phyloP scores from a whole-genome alignment of 352 stramenopile species.

The Phytophthora ohioensis region DNA sequence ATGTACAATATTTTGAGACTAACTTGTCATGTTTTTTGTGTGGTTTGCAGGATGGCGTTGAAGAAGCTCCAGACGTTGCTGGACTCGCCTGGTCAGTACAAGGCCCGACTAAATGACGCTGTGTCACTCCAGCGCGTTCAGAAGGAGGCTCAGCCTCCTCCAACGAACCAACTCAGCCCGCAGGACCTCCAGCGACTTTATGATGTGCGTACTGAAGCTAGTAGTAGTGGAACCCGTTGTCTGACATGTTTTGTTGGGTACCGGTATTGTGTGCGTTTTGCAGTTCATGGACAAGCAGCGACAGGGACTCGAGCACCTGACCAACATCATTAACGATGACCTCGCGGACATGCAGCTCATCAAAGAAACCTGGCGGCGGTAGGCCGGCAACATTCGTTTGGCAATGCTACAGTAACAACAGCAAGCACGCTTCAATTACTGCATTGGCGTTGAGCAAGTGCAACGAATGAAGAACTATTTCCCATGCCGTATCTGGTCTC shows the following conservation, averaged over 20 bases:
- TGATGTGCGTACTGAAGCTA: slow-evolving; percentile 44
- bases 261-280: slow-evolving; percentile 15
- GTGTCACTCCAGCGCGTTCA: slow-evolving; percentile 80
- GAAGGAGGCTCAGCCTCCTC: slow-evolving; percentile 45
- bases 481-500: slow-evolving; percentile 1
- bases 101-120: slow-evolving; percentile 83
- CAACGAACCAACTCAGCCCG: slow-evolving; percentile 68
- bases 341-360: slow-evolving; percentile 90
- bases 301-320: slow-evolving; percentile 85
- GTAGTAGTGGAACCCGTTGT: neutral
- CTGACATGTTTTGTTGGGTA: neutral
- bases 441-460: slow-evolving; percentile 3
- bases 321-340: slow-evolving; percentile 85
- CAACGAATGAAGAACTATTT: slow-evolving; percentile 21
- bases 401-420: neutral
- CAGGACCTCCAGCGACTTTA: slow-evolving; percentile 82
- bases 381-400: slow-evolving; percentile 24
- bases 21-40: slow-evolving; percentile 8
- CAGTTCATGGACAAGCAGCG: slow-evolving; percentile 89
- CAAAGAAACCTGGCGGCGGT: slow-evolving; percentile 86
- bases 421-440: neutral
- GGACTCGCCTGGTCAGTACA: slow-evolving; percentile 88
- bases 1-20: slow-evolving; percentile 2
- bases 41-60: slow-evolving; percentile 62
- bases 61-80: slow-evolving; percentile 88